These are phyloP conservation scores for Aspergillus conjunctus DNA, from an alignment of 495 filamentous ascomycete genomes.

Conservation along the genomic window DNA sequence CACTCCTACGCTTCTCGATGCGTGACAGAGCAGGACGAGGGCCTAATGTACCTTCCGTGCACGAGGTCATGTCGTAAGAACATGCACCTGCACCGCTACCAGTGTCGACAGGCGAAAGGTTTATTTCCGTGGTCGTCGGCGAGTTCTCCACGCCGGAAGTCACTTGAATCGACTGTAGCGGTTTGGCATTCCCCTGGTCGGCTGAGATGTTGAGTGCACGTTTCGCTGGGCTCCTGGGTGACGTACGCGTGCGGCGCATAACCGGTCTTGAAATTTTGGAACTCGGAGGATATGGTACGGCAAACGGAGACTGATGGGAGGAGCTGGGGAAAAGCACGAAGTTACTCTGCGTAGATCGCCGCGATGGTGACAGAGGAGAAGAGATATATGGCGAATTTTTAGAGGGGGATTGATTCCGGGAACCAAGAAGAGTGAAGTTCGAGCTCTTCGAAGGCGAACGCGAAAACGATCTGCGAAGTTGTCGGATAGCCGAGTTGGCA, in stretches of 20 bases:
- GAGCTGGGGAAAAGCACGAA: conserved; percentile 52
- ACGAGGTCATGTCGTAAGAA: conserved; percentile 44
- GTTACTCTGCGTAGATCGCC: conserved; percentile 46
- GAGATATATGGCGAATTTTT: conserved; percentile 49
- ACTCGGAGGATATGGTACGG: conserved; percentile 55
- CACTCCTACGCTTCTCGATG: conserved; percentile 51
- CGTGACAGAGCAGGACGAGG: conserved; percentile 49
- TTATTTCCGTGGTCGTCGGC: conserved; percentile 33
- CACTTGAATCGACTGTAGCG: conserved; percentile 39
- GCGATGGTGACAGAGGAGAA: conserved; percentile 55
- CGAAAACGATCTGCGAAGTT: conserved; percentile 80
- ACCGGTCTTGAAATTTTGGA: conserved; percentile 50
- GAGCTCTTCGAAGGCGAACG: conserved; percentile 80
- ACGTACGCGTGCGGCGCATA: conserved; percentile 59
- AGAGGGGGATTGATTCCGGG: conserved; percentile 57
- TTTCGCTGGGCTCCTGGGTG: conserved; percentile 75
- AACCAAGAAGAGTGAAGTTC: conserved; percentile 63
- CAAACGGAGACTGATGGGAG: conserved; percentile 53
- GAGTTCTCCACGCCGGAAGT: conserved; percentile 60
- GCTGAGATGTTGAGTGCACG: conserved; percentile 69
- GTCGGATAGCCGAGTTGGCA: conserved; percentile 71
- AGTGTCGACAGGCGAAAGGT: conserved; percentile 44
- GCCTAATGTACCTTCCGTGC: conserved; percentile 48
- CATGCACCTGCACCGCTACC: conserved; percentile 39
- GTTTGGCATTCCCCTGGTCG: conserved; percentile 69